Evolutionary conservation across 345 rosid species (phyloP).

Genomic region (Populus alba): DNA sequence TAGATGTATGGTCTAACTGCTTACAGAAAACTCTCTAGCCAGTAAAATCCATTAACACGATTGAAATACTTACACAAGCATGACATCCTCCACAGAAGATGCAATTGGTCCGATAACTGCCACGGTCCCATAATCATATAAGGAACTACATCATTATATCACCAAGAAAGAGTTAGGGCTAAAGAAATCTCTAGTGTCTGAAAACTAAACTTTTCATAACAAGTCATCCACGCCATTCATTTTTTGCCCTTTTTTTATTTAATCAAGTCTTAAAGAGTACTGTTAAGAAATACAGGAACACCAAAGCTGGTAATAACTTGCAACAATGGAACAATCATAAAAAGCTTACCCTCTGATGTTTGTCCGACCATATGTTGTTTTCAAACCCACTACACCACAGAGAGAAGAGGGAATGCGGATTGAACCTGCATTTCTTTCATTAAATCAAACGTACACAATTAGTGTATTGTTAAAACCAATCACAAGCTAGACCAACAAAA

Average conservation of each 20-base stretch:
- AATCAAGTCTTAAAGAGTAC: background rate
- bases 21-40: background rate
- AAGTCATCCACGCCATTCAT: background rate
- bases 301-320: background rate
- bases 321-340: background rate
- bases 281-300: background rate
- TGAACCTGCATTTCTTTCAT: conserved; percentile 57
- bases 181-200: conserved; percentile 3
- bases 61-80: conserved; percentile 61
- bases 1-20: background rate
- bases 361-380: conserved; percentile 80
- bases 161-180: background rate
- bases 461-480: conserved; percentile 5
- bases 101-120: conserved; percentile 84
- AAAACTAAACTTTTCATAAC: background rate
- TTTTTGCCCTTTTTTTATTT: background rate
- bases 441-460: conserved; percentile 14
- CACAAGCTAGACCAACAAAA: conserved; percentile 3
- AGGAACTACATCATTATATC: conserved; percentile 46
- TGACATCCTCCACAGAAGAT: conserved; percentile 74
- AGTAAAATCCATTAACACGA: background rate
- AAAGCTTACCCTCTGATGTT: conserved; percentile 64
- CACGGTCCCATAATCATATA: conserved; percentile 72
- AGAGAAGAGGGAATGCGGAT: conserved; percentile 78
- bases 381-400: conserved; percentile 82